Conservation (phyloP, 345 rosid genomes). For the Eucalyptus pauciflora region DNA sequence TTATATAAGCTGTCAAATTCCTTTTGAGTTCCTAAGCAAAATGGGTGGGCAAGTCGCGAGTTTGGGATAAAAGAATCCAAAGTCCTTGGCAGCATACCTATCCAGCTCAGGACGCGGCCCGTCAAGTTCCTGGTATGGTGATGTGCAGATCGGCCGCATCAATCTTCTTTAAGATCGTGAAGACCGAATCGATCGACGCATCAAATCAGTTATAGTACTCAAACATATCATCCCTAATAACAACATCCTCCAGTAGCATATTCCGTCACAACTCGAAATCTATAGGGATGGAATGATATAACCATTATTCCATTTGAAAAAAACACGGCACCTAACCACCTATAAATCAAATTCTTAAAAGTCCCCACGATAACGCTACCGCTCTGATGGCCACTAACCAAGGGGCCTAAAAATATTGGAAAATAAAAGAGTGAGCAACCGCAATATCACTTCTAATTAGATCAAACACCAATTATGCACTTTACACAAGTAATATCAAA, state of each 20-base stretch:
- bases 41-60: not conserved
- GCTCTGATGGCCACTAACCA: too few species aligned
- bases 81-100: not conserved
- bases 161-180: too few species aligned
- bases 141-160: not conserved
- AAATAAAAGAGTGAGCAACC: too few species aligned
- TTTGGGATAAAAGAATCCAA: not conserved
- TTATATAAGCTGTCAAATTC: not conserved
- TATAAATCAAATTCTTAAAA: too few species aligned
- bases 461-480: too few species aligned
- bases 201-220: not conserved
- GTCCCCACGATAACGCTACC: accelerated
- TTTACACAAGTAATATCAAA: too few species aligned
- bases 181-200: not conserved
- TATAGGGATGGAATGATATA: too few species aligned
- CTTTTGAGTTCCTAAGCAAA: not conserved
- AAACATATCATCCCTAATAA: not conserved
- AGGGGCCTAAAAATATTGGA: too few species aligned
- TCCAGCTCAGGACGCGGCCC: not conserved
- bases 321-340: too few species aligned
- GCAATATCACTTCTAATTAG: too few species aligned
- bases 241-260: not conserved
- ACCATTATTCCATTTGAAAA: too few species aligned
- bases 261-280: accelerated
- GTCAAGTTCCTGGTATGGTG: not conserved